phyloP scores from a whole-genome alignment of 1,284 basidiomycete genomes.

The Cystobasidiaceae sp. region DNA sequence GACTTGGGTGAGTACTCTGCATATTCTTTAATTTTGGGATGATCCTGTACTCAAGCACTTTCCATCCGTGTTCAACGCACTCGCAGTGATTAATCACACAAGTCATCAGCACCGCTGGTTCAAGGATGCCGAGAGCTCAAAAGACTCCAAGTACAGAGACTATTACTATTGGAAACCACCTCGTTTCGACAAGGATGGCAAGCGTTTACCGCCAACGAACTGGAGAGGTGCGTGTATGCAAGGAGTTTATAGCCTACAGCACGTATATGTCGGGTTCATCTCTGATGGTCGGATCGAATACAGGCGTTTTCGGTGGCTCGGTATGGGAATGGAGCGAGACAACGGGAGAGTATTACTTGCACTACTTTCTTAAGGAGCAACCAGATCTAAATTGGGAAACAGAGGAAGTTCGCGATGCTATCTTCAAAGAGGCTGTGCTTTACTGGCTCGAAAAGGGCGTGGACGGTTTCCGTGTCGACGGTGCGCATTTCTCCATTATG shows the following conservation, averaged over 20 bases:
- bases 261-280: background rate
- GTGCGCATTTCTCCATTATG: too few species aligned
- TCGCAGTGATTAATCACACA: constrained; percentile 13
- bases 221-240: constrained; percentile 59
- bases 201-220: constrained; percentile 57
- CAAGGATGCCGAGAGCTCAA: constrained; percentile 58
- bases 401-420: constrained; percentile 45
- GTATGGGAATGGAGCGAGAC: constrained; percentile 53
- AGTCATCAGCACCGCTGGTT: constrained; percentile 65
- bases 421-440: constrained; percentile 26
- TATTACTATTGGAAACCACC: constrained; percentile 77
- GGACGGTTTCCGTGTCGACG: constrained; percentile 59
- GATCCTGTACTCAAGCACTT: too few species aligned
- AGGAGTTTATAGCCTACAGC: too few species aligned
- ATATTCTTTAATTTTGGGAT: too few species aligned
- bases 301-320: background rate
- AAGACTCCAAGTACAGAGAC: constrained; percentile 59
- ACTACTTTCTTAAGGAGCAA: constrained; percentile 61
- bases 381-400: constrained; percentile 77
- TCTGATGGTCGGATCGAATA: background rate
- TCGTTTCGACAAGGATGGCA: constrained; percentile 51
- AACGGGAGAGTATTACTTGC: constrained; percentile 68
- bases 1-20: too few species aligned
- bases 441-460: constrained; percentile 71
- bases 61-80: too few species aligned